Base-by-base conservation (phyloP, 2,329 filamentous ascomycete genomes). In the Sarocladiaceae sp. region DNA sequence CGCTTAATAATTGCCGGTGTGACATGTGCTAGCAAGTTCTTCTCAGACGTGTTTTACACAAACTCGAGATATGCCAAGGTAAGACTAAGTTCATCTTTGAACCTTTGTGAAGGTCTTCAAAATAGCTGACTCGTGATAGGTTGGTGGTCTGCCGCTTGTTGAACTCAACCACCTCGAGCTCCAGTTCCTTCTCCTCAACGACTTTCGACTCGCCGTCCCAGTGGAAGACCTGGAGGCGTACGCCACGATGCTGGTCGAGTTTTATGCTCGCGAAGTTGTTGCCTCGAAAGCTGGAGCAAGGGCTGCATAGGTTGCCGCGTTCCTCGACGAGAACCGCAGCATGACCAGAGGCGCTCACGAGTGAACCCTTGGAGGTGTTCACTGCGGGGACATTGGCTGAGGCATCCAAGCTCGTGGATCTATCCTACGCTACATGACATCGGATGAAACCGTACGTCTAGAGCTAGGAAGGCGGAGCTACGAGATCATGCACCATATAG, bases 61-160 rank as follows among this genome's bases (percentile, higher is more conserved):
- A 99, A 99, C 70, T 97, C 94, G 52, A 83, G 94, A 84, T 99
- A 99, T 68, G 94, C 94, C 55, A 99, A 97, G 88, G 94, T 96
- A 78, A 57, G 77, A 72, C 53, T 29, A 37, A 10, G 10, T 18
- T 53, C 52, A 35, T 39, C 35, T 52, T 26, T 46, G 6, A 3
- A 26, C 4, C 47, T 20, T 50, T 28, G 26, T 28, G 33, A 20
- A 20, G 20, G 6, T 29, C 12, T 42, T 10, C n/a, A n/a, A n/a
- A n/a, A n/a, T n/a, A n/a, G n/a, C n/a, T n/a, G n/a, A n/a, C n/a
- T n/a, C n/a, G n/a, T n/a, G n/a, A n/a, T n/a, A 99, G 93, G 94
- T 99, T 64, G 94, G 94, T 56, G 94, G 94, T 47, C 78, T 99
- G 17, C 94, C 94, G 2, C 76, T 97, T 23, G 84, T 88, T 20